Evolutionary conservation across 805 yeast genomes (phyloP), one percentile per base, ranked within the genome.

Genomic region (Crinitomyces ghanaensis): DNA sequence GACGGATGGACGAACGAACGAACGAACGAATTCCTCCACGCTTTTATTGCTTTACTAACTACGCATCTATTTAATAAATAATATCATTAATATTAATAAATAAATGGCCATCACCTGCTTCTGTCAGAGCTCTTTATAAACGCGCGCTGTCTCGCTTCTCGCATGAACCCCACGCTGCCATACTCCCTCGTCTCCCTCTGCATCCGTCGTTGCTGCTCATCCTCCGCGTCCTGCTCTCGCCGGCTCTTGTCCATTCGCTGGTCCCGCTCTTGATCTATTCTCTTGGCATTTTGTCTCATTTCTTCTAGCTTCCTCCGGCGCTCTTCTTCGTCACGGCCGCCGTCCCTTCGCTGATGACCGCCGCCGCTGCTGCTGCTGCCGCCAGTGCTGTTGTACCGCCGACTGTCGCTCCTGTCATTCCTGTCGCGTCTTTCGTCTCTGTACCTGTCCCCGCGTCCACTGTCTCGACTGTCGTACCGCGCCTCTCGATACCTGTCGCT

Each of bases 221-320:
- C 45, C 15, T 30, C 16, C 13, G 18, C 26, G 11, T 28, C 33
- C 20, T 34, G 6, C 27, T 33, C 22, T 7, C 25, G 23, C 12
- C 41, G 16, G 3, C 46, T 30, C 27, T 35, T 30, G 2, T 27
- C 22, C 11, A 48, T 30, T n/a, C 28, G 31, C 28, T 35, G 32
- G 2, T 24, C 17, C 9, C 48, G 33, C 14, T 30, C 29, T 18
- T 33, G 26, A 14, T 40, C 37, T 12, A 44, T 21, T 5, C 19
- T 25, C 14, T 37, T 21, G 5, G 49, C 48, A 24, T 40, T 35
- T 5, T 35, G 35, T 35, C 35, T 39, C 49, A 46, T 46, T 16
- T 33, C 42, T 11, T 31, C 35, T 16, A 45, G 26, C n/a, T 28
- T 22, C 5, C 31, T 38, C 20, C 28, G 34, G 4, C 34, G 31